phyloP scores from a whole-genome alignment of 768 basidiomycete genomes.

The Lepiota brunneoincarnata region DNA sequence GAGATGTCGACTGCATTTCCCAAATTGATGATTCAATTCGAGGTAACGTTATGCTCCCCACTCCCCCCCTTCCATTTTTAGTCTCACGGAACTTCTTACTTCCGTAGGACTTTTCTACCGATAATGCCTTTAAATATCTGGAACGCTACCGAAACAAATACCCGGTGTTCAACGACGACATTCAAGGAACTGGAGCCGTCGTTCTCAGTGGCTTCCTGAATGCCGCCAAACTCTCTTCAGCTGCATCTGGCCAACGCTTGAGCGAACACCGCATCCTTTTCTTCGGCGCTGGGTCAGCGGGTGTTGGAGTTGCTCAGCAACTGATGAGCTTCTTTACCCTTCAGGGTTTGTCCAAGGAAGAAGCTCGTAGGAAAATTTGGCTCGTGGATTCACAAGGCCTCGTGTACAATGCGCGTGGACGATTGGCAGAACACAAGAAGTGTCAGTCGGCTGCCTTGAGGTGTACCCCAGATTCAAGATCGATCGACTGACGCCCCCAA shows the following conservation, averaged over 20 bases:
- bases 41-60: constrained; percentile 36
- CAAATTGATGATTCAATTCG: constrained; percentile 82
- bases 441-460: constrained; percentile 38
- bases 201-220: constrained; percentile 89
- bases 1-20: constrained; percentile 78
- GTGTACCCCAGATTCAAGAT: not conserved
- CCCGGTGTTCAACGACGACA: constrained; percentile 87
- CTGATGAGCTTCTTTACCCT: constrained; percentile 86
- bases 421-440: constrained; percentile 80
- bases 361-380: constrained; percentile 77
- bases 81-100: not conserved
- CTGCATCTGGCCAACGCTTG: constrained; percentile 65
- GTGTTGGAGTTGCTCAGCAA: constrained; percentile 90
- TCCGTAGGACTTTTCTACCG: constrained; percentile 82
- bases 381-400: constrained; percentile 87
- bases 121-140: constrained; percentile 87
- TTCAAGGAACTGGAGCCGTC: constrained; percentile 89
- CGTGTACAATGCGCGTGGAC: constrained; percentile 71
- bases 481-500: constrained; percentile 3
- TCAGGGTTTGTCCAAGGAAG: constrained; percentile 70
- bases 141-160: constrained; percentile 72
- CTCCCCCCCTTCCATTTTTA: not conserved
- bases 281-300: constrained; percentile 89
- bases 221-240: constrained; percentile 75
- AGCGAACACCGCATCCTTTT: constrained; percentile 84